Percentiles rank a stretch among this genome's conserved stretches.
Conservation (phyloP, 352 stramenopile species). For the Phytophthora pinifolia region DNA sequence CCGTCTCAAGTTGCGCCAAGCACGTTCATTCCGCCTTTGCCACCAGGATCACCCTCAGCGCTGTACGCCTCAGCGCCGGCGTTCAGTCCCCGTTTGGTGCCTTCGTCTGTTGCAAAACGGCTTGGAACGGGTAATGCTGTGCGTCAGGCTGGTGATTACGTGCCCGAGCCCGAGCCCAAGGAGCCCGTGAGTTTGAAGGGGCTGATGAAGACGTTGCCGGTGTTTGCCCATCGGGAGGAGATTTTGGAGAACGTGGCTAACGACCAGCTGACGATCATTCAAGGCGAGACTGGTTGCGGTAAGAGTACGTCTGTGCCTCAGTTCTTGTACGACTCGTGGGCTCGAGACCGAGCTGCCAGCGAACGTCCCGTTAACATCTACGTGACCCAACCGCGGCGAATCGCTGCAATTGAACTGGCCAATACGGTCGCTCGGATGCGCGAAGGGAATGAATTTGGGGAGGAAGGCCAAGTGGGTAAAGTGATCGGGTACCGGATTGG, state of each 20-base stretch:
- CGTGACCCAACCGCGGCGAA: slow-evolving; percentile 94
- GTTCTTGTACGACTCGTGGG: slow-evolving; percentile 89
- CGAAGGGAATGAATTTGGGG: slow-evolving; percentile 65
- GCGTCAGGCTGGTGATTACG: slow-evolving; percentile 17
- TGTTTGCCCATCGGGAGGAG: slow-evolving; percentile 86
- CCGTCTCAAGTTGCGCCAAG: slow-evolving; percentile 5
- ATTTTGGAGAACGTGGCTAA: slow-evolving; percentile 81
- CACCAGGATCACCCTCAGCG: slow-evolving; percentile 8
- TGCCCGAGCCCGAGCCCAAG: slow-evolving; percentile 11
- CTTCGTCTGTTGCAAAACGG: slow-evolving; percentile 43
- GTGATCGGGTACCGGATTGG: slow-evolving; percentile 86
- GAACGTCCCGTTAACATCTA: slow-evolving; percentile 92
- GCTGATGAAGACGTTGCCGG: slow-evolving; percentile 80
- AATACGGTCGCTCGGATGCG: slow-evolving; percentile 94
- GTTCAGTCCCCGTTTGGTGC: slow-evolving; percentile 21
- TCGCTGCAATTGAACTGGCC: slow-evolving; percentile 89
- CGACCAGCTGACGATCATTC: slow-evolving; percentile 92
- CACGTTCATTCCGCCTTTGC: slow-evolving; percentile 17
- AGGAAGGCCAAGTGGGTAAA: slow-evolving; percentile 62
- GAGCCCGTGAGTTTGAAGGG: slow-evolving; percentile 38
- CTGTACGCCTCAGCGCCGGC: slow-evolving; percentile 18
- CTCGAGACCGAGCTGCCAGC: slow-evolving; percentile 23
- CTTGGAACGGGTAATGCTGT: slow-evolving; percentile 28
- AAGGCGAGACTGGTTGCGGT: slow-evolving; percentile 95
- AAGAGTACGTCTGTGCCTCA: slow-evolving; percentile 95